Evolutionary conservation across 2,329 filamentous ascomycete genomes (phyloP).

Genomic region (Talaromyces pinophilus): DNA sequence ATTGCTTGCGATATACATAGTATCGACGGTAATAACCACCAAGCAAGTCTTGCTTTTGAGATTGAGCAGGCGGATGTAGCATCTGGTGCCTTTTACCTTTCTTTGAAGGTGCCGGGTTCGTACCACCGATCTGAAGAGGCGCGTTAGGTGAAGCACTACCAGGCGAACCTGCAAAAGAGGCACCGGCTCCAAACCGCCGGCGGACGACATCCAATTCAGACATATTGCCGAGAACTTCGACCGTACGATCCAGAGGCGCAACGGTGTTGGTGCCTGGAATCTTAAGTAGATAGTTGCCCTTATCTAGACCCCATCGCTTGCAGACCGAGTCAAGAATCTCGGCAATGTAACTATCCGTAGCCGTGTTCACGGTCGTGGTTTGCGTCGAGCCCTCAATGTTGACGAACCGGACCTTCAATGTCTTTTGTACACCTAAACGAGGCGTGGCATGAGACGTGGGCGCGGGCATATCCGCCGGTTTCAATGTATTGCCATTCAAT

Average conservation of each 20-base stretch:
- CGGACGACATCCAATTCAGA: slow-evolving; percentile 63
- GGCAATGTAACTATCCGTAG: slow-evolving; percentile 67
- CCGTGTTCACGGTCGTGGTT: slow-evolving; percentile 58
- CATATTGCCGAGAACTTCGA: slow-evolving; percentile 63
- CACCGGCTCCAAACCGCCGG: slow-evolving; percentile 62
- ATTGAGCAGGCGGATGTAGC: slow-evolving; percentile 47
- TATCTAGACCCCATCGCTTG: slow-evolving; percentile 64
- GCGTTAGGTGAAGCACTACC: slow-evolving; percentile 65
- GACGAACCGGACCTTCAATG: slow-evolving; percentile 61
- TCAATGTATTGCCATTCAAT: slow-evolving; percentile 47
- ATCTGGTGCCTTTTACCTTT: slow-evolving; percentile 47
- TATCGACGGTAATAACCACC: slow-evolving; percentile 62
- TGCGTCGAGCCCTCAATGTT: slow-evolving; percentile 59
- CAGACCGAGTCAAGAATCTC: slow-evolving; percentile 66
- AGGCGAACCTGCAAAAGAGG: slow-evolving; percentile 58
- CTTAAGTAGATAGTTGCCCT: slow-evolving; percentile 63
- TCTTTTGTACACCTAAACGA: slow-evolving; percentile 60
- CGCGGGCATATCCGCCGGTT: slow-evolving; percentile 49
- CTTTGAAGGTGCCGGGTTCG: slow-evolving; percentile 36
- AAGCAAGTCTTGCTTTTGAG: slow-evolving; percentile 49
- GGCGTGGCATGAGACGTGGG: slow-evolving; percentile 52
- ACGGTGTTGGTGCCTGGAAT: slow-evolving; percentile 64
- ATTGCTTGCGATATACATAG: slow-evolving; percentile 64
- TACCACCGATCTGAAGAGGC: slow-evolving; percentile 57
- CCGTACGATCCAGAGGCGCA: slow-evolving; percentile 64